Evolutionary conservation across 2,329 filamentous ascomycete species (phyloP).

Genomic region (Cercospora sp.): DNA sequence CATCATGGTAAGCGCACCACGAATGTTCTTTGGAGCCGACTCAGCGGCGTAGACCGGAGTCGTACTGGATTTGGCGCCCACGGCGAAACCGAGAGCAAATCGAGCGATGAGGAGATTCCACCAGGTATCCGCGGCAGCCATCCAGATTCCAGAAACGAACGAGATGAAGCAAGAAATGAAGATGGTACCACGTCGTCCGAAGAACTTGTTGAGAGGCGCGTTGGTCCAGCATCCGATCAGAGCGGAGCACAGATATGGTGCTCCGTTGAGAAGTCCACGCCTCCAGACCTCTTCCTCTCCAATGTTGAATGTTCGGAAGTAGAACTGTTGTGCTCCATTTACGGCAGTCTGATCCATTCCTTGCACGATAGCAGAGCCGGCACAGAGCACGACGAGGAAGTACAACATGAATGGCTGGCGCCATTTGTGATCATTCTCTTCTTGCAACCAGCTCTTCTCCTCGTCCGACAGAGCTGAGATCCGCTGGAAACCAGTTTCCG

Average conservation of each 20-base stretch:
- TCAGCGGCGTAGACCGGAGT: constrained; percentile 48
- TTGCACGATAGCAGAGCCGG: constrained; percentile 58
- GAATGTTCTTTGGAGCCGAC: constrained; percentile 41
- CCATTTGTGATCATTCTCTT: constrained; percentile 68
- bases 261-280: constrained; percentile 59
- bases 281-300: constrained; percentile 35
- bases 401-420: constrained; percentile 69
- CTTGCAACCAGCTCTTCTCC: constrained; percentile 59
- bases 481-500: constrained; percentile 27
- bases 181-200: constrained; percentile 72
- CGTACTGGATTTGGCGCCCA: constrained; percentile 37
- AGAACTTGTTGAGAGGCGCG: constrained; percentile 67
- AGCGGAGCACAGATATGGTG: constrained; percentile 66
- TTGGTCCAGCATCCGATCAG: constrained; percentile 72
- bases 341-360: constrained; percentile 55
- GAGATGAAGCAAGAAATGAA: constrained; percentile 75
- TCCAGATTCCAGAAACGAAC: constrained; percentile 57
- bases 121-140: constrained; percentile 70
- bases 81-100: constrained; percentile 65
- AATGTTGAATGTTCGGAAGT: constrained; percentile 34
- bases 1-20: constrained; percentile 48
- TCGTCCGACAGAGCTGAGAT: constrained; percentile 53
- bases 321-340: constrained; percentile 42
- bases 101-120: constrained; percentile 68
- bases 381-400: constrained; percentile 50